phyloP scores from a whole-genome alignment of 306 rosid genomes.

The Geum urbanum region DNA sequence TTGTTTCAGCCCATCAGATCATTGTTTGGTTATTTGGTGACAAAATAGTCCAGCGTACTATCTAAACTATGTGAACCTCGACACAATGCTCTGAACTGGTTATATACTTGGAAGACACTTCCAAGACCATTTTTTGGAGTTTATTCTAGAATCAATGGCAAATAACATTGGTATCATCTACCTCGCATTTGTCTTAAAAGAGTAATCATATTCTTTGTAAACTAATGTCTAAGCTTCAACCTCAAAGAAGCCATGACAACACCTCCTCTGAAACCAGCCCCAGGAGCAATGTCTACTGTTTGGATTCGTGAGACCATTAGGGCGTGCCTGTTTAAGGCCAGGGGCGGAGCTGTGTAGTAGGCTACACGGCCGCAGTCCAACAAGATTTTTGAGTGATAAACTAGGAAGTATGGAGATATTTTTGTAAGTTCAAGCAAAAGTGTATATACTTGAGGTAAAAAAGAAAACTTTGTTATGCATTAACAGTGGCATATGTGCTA shows the following conservation, averaged over 20 bases:
- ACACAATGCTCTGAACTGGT: neutral
- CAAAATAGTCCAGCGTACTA: neutral
- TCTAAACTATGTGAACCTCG: slow-evolving; percentile 2
- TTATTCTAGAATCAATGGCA: neutral
- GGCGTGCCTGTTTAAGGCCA: slow-evolving; percentile 36
- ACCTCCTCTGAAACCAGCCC: neutral
- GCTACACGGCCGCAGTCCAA: too few species aligned
- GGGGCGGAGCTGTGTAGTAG: too few species aligned
- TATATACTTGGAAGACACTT: neutral
- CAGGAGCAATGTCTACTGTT: slow-evolving; percentile 37
- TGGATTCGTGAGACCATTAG: slow-evolving; percentile 32
- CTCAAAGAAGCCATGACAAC: slow-evolving; percentile 4
- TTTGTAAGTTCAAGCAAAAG: too few species aligned
- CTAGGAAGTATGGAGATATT: too few species aligned
- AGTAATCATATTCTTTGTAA: neutral
- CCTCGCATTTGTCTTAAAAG: neutral
- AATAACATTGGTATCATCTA: slow-evolving; percentile 31
- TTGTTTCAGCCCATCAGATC: neutral
- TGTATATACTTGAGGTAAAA: too few species aligned
- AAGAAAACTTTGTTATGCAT: too few species aligned
- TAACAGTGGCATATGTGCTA: too few species aligned
- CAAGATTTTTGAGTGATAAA: too few species aligned
- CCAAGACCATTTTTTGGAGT: slow-evolving; percentile 20
- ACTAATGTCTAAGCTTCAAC: neutral
- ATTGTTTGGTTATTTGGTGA: neutral